Base-by-base conservation (phyloP, 805 yeast species). In the Hanseniaspora hatyaiensis region DNA sequence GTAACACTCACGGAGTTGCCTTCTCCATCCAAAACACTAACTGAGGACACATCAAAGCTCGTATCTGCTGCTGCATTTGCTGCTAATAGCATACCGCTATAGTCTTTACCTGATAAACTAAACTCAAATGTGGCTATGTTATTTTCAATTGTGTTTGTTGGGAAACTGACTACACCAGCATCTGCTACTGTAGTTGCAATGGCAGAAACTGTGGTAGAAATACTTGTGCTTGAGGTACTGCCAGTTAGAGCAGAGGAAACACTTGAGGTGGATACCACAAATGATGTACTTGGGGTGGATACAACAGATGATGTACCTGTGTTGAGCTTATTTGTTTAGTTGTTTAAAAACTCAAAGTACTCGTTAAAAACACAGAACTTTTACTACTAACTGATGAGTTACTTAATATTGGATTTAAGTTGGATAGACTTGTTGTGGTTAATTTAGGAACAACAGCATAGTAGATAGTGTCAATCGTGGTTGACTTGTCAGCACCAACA, bases 11-110 rank as follows among this genome's bases (percentile, higher is more conserved):
- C 40, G 8, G 30, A n/a, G 13, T 23, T n/a, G 11, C 40, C 40
- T 13, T 36, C 24, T n/a, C n/a, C 12, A 15, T 23, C 40, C 23
- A 8, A 20, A 36, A 34, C 38, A 11, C 6, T 13, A n/a, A 20
- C 38, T n/a, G 40, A 36, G 8, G 40, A 36, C 13, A 36, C 13
- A 36, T 36, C 40, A 36, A 36, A 36, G 8, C 30, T 23, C 4
- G 40, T 36, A 20, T 16, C 30, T 20, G 12, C 16, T 13, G 31
- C 40, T 1, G 40, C 12, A 15, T n/a, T 36, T n/a, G 40, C 40
- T 6, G 30, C 19, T 4, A 36, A 18, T 24, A 36, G 24, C 3
- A 36, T 20, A 2, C 30, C 30, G 15, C 30, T 24, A 16, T 36
- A 36, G 6, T 36, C 40, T 15, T 36, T 15, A n/a, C 40, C 40